Evolutionary conservation across 306 rosid species (phyloP).

Genomic region (Corylus avellana): DNA sequence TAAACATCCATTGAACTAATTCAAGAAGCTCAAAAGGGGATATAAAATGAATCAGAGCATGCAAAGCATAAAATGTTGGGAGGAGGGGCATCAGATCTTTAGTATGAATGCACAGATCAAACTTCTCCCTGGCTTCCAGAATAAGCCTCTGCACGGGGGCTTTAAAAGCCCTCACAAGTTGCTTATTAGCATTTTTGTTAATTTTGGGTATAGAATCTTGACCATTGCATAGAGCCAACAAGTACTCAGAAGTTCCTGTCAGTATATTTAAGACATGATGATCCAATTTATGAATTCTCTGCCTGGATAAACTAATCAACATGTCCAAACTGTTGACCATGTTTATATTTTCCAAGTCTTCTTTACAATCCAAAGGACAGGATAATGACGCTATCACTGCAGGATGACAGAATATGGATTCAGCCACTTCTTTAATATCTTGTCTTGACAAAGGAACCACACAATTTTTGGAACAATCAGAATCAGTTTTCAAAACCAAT

Average conservation of each 20-base stretch:
- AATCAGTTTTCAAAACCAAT: slow-evolving; percentile 42
- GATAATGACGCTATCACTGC: slow-evolving; percentile 52
- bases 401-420: slow-evolving; percentile 71
- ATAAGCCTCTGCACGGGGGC: slow-evolving; percentile 48
- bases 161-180: slow-evolving; percentile 52
- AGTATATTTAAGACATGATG: slow-evolving; percentile 59
- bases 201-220: slow-evolving; percentile 40
- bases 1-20: slow-evolving; percentile 77
- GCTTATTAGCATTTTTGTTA: slow-evolving; percentile 30
- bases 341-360: slow-evolving; percentile 33
- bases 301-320: slow-evolving; percentile 40
- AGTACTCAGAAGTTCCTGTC: slow-evolving; percentile 51
- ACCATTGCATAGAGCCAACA: slow-evolving; percentile 44
- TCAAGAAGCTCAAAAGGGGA: slow-evolving; percentile 81
- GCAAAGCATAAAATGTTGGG: slow-evolving; percentile 47
- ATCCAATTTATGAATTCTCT: slow-evolving; percentile 46
- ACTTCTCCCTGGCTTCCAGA: slow-evolving; percentile 46
- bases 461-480: slow-evolving; percentile 28
- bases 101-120: slow-evolving; percentile 42
- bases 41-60: slow-evolving; percentile 53
- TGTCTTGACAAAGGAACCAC: slow-evolving; percentile 40
- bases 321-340: slow-evolving; percentile 34
- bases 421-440: slow-evolving; percentile 52
- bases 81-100: slow-evolving; percentile 49
- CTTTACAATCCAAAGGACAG: slow-evolving; percentile 46